Base-by-base conservation (phyloP, 257 asterid species). In the Nicotiana obtusifolia region DNA sequence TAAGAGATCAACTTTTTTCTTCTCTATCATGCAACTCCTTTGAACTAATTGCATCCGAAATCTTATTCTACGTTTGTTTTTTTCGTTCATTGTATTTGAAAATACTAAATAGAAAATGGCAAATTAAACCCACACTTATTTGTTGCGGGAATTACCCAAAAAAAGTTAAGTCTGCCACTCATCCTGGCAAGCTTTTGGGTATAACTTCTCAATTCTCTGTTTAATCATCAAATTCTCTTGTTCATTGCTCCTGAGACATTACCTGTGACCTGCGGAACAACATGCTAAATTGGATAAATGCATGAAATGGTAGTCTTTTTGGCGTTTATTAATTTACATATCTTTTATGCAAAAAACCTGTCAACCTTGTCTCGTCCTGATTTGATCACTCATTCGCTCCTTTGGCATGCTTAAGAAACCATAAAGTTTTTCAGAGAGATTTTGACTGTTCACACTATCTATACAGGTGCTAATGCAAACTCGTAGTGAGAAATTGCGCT, bases 381-480 rank as follows among this genome's bases (percentile, higher is more conserved):
- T 73, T 13, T 22, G 41, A 73, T 47, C 20, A 47, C 47, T 73
- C 78, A 73, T 73, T 73, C 19, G 9, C 61, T 73, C 61, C n/a
- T 47, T 22, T 47, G 41, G 10, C 26, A 20, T 73, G 61, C 9
- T 24, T 73, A 30, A 69, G 14, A 41, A 41, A 11, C 33, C 77
- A 5, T 13, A 0, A 44, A 73, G 15, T 73, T 20, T 47, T 73
- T 49, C 61, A 24, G 26, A 47, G 79, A 20, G 64, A 44, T 41
- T 3, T 44, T 73, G 24, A 73, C 61, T 73, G 37, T 28, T 24
- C 15, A 47, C 61, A 24, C 41, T 47, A 14, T 47, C 14, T 73
- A 47, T 87, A 81, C 90, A 95, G 99, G 97, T 95, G 37, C 83
- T 95, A 89, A 92, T 94, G 99, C 97, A 91, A 68, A 92, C 99